These are phyloP conservation scores for Rhizophagus prolifer DNA, from an alignment of 192 early-diverging fungal species.

Conservation along the genomic window DNA sequence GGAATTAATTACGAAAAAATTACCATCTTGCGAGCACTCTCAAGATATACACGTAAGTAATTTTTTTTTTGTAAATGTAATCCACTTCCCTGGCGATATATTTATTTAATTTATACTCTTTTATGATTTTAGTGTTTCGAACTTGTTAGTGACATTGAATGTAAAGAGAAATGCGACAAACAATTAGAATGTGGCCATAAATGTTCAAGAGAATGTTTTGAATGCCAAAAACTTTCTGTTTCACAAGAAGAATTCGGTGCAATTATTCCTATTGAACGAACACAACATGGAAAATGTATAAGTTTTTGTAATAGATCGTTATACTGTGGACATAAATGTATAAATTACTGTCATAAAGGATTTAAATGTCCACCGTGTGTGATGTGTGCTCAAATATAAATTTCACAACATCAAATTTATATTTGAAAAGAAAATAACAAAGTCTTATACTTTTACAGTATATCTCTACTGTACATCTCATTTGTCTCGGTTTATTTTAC, in stretches of 20 bases:
- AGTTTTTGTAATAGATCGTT: slow-evolving; percentile 21
- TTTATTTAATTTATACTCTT: too few relatives aligned
- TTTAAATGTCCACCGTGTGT: slow-evolving; percentile 41
- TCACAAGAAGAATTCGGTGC: neutral
- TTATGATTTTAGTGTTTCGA: slow-evolving; percentile 28
- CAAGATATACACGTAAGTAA: slow-evolving; percentile 12
- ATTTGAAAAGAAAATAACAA: too few relatives aligned
- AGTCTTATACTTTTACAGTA: too few relatives aligned
- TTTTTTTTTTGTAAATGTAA: too few relatives aligned
- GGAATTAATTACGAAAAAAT: slow-evolving; percentile 23
- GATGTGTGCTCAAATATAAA: too few relatives aligned
- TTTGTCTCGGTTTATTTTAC: too few relatives aligned
- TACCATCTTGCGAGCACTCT: slow-evolving; percentile 45
- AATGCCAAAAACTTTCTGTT: slow-evolving; percentile 34
- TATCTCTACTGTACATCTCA: too few relatives aligned
- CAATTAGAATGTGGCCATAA: slow-evolving; percentile 40
- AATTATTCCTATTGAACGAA: neutral
- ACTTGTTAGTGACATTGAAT: slow-evolving; percentile 15
- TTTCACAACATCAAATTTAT: too few relatives aligned
- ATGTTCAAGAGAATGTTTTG: slow-evolving; percentile 40
- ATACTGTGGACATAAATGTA: too few relatives aligned
- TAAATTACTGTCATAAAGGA: neutral
- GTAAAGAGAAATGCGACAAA: slow-evolving; percentile 34
- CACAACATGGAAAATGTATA: slow-evolving; percentile 31
- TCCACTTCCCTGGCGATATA: too few relatives aligned